Evolutionary conservation across 176 grass and related monocot species (phyloP), one percentile per base, ranked within the genome.

Genomic region (Elymus sibiricus): DNA sequence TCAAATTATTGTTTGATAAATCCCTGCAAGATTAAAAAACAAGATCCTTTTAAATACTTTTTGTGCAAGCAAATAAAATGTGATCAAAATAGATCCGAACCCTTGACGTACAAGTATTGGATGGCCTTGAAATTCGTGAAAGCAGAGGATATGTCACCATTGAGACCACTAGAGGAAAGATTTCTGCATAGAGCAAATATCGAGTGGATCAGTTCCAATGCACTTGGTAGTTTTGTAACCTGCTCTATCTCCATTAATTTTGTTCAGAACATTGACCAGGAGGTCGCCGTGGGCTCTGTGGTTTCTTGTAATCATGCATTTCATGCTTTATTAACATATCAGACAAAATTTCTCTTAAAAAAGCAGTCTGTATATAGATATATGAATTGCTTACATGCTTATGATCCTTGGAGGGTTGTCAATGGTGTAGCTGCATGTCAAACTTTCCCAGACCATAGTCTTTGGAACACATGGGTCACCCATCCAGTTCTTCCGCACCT

Each of bases 1-100:
- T 71, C 87, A 95, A 89, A 27, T 91, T 91, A 34, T 95, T 95
- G 82, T 95, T 19, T 17, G 93, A 95, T 17, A 95, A 70, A 74
- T 95, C 81, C 71, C 90, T 95, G 70, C 43, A 92, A 91, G 14
- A 24, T 55, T 9, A 16, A 22, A 60, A 49, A n/a, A 13, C 17
- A 25, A 38, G 66, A n/a, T 68, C 44, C 44, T 68, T 28, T 66
- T 51, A 39, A 74, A 22, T 0, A 69, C 6, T 29, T 40, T 87
- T 32, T 65, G 4, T 15, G 35, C 8, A 58, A 58, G 59, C 60
- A 26, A 49, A 1, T 40, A 44, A 14, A 12, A 22, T 22, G 21
- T 46, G 15, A 40, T 9, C 7, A 19, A 63, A 37, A 40, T 53
- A 29, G 24, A 39, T 7, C 2, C 2, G 19, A 5, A 77, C 13